A percentile compares a stretch with the other conserved stretches of the same genome.
These are phyloP conservation scores for Orbilia javanica DNA, from an alignment of 2,329 filamentous ascomycete genomes.

Conservation along the genomic window DNA sequence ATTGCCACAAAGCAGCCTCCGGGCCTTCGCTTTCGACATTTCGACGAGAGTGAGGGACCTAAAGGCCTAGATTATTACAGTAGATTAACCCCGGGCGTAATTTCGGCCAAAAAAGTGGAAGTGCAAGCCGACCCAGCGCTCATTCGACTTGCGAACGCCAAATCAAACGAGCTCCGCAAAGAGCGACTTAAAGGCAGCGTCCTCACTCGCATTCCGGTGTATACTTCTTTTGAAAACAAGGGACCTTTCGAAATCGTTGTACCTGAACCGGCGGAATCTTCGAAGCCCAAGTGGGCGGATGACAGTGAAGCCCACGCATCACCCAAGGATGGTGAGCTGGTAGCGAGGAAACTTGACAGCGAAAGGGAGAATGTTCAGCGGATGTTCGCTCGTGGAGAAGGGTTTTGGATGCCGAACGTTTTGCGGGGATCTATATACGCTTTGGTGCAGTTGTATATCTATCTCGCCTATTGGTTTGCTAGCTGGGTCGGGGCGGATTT, in stretches of 20 bases:
- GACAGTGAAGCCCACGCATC: neutral
- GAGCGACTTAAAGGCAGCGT: neutral
- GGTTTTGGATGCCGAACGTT: neutral
- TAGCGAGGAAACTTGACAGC: neutral
- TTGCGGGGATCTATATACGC: neutral
- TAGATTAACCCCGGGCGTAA: neutral
- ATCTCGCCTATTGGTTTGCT: neutral
- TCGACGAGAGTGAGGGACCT: neutral
- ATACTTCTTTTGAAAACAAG: slow-evolving; percentile 14
- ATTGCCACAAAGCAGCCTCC: neutral
- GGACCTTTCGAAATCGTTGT: slow-evolving; percentile 10
- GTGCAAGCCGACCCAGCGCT: neutral
- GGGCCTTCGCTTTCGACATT: too few species aligned
- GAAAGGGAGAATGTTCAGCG: neutral
- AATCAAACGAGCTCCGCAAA: slow-evolving; percentile 17
- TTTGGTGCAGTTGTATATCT: neutral
- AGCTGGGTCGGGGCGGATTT: slow-evolving; percentile 5
- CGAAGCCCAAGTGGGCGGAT: neutral
- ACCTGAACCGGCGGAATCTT: neutral
- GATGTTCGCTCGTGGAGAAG: neutral
- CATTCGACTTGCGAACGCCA: neutral
- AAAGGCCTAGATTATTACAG: neutral
- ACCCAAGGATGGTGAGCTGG: neutral
- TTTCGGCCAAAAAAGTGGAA: neutral
- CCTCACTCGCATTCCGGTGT: neutral